Evolutionary conservation across 768 basidiomycete species (phyloP), one percentile per base, ranked within the genome.

Genomic region (Glaciozyma martinii): DNA sequence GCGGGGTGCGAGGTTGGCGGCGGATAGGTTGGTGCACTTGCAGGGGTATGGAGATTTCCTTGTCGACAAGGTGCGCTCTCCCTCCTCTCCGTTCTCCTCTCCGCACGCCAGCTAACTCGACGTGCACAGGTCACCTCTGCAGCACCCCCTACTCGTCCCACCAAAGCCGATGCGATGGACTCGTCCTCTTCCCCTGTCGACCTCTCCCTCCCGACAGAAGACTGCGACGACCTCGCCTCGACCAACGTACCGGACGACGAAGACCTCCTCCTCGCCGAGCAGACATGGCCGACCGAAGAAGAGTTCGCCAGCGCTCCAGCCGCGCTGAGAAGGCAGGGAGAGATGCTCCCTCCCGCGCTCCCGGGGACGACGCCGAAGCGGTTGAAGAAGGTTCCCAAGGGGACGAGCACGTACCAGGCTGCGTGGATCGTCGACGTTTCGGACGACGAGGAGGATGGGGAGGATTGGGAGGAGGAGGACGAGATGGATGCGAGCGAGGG

Each of bases 201-300:
- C 47, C 75, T 77, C 30, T 66, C 85, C 44, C 76, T 94, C 21
- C 86, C 85, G 0, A 84, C 86, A 71, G 77, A 77, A 42, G 80
- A 83, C 1, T 88, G 87, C 1, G 93, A 97, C 76, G 91, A 91
- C 9, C 78, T 97, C 56, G 82, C 89, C 18, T 91, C 90, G 2
- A 71, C 68, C 40, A 74, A 73, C 56, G 65, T 71, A 2, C 86
- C 82, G 57, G 92, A 94, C 75, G 85, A 88, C 29, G 89, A 87
- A 6, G 92, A 97, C 72, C 86, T 89, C 62, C 81, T 95, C 77
- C 84, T 82, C 43, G 95, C 94, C 74, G 94, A 99, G 73, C 94
- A 99, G 76, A 99, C 94, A 0, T 97, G 94, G 93, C 94, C 94
- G 1, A 94, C 91, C 0, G 91, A 97, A 75, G 94, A 97, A 73